Base-by-base conservation (phyloP, 2,329 filamentous ascomycete species). In the Ustulina deusta region DNA sequence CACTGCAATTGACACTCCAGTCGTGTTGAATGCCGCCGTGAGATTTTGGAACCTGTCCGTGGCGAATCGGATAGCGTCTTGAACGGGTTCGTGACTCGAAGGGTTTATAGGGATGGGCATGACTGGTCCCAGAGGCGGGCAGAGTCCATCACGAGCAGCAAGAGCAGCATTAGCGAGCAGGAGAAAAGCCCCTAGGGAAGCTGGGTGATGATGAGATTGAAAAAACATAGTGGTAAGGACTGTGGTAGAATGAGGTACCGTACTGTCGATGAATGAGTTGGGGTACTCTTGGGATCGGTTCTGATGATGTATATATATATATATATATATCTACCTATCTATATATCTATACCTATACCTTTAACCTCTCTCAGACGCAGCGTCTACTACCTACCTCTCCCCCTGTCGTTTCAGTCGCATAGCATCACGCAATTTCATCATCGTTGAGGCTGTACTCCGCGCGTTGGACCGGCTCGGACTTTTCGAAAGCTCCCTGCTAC, bases 101-200 rank as follows among this genome's bases (percentile, higher is more conserved):
- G 81, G 81, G 7, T 69, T 68, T 29, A 71, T 75, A 1, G 81
- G 80, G 17, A 79, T 76, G 6, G 79, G 81, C 6, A 83, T 73
- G 48, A 83, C 81, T 11, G 80, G 74, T 4, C 81, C 81, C n/a
- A 83, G 75, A 32, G 81, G 81, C n/a, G 81, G 81, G 22, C 81
- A 83, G 5, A 79, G 77, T n/a, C 77, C 78, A 32, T 78, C 72
- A 17, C 71, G 68, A 32, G 74, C 72, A 60, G 72, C 73, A 6
- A 72, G 56, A 25, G 67, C 70, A 5, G 71, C 51, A 22, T 73
- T 69, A 32, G 63, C 42, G 17, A 66, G 54, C 9, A 75, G 40
- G 13, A 75, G 32, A 11, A 61, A 59, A 44, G 51, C 52, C 10
- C 55, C 51, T 9, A 73, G 11, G 22, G 63, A n/a, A 27, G 60